phyloP scores from a whole-genome alignment of 257 asterid genomes.

The Linaria vulgaris region DNA sequence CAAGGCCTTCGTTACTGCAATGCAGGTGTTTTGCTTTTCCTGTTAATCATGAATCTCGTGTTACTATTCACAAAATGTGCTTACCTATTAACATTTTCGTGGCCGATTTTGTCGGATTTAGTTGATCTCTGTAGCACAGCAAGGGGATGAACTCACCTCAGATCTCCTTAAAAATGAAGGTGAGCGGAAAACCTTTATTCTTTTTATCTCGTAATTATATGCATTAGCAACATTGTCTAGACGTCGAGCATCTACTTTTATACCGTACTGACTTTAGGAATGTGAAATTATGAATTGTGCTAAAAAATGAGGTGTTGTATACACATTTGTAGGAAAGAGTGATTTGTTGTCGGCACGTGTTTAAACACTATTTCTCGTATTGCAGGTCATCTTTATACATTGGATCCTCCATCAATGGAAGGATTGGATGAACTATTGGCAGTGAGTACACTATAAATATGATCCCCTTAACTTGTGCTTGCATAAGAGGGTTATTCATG shows the following conservation, averaged over 20 bases:
- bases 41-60: not conserved
- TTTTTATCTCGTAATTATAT: conserved; percentile 5
- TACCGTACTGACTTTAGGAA: not conserved
- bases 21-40: conserved; percentile 73
- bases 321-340: not conserved
- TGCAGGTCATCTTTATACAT: conserved; percentile 52
- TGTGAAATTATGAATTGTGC: conserved; percentile 14
- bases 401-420: conserved; percentile 72
- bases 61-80: too few relatives aligned
- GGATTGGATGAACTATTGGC: conserved; percentile 58
- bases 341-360: not conserved
- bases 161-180: conserved; percentile 58
- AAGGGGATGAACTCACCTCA: conserved; percentile 60
- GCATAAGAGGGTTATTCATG: not conserved
- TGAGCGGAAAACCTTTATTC: conserved; percentile 29
- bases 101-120: conserved; percentile 27
- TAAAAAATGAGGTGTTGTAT: conserved; percentile 8
- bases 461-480: not conserved
- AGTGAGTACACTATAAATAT: conserved; percentile 50
- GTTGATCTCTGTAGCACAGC: conserved; percentile 87
- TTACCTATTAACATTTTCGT: conserved; percentile 15
- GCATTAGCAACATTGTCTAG: too few relatives aligned
- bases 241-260: too few relatives aligned
- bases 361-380: conserved; percentile 7
- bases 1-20: conserved; percentile 76